Evolutionary conservation across 371 early-diverging fungal genomes (phyloP).

Genomic region (Mortierella sp.): DNA sequence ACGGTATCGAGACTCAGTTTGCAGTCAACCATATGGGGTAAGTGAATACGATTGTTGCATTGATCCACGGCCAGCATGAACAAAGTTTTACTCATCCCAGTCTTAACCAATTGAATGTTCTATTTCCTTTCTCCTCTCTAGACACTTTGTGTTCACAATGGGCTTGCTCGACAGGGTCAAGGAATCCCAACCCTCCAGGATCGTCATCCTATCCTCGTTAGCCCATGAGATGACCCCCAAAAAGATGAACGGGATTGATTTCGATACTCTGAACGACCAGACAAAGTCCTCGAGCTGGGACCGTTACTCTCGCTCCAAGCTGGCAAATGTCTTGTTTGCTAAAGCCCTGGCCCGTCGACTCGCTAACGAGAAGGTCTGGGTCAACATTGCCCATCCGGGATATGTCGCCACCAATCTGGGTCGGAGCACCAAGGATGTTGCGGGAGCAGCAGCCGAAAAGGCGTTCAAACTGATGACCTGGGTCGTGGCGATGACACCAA

Average conservation of each 20-base stretch:
- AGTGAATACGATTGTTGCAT: too few relatives aligned
- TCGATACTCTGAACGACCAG: slow-evolving; percentile 61
- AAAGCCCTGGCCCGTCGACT: slow-evolving; percentile 64
- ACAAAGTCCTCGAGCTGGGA: background rate
- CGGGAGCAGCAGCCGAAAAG: background rate
- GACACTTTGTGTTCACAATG: slow-evolving; percentile 73
- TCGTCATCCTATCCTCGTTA: slow-evolving; percentile 61
- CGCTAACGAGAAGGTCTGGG: slow-evolving; percentile 61
- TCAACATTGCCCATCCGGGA: slow-evolving; percentile 81
- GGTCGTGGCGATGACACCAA: slow-evolving; percentile 14
- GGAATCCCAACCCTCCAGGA: slow-evolving; percentile 61
- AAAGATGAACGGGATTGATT: slow-evolving; percentile 24
- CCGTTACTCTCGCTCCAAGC: slow-evolving; percentile 70
- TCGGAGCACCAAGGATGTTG: background rate
- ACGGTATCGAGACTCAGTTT: slow-evolving; percentile 83
- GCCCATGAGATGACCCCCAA: slow-evolving; percentile 54
- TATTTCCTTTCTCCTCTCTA: background rate
- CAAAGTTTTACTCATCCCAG: too few relatives aligned
- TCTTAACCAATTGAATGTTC: too few relatives aligned
- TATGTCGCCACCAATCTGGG: slow-evolving; percentile 51
- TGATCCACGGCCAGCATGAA: too few relatives aligned
- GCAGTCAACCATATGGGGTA: slow-evolving; percentile 83
- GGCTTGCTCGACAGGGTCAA: slow-evolving; percentile 70
- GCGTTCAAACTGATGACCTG: slow-evolving; percentile 41
- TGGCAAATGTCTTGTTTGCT: slow-evolving; percentile 77